Percentiles rank a stretch among this genome's conserved stretches.
These are phyloP conservation scores for Monosporascus cannonballus DNA, from an alignment of 2,329 filamentous ascomycete species.

Conservation along the genomic window DNA sequence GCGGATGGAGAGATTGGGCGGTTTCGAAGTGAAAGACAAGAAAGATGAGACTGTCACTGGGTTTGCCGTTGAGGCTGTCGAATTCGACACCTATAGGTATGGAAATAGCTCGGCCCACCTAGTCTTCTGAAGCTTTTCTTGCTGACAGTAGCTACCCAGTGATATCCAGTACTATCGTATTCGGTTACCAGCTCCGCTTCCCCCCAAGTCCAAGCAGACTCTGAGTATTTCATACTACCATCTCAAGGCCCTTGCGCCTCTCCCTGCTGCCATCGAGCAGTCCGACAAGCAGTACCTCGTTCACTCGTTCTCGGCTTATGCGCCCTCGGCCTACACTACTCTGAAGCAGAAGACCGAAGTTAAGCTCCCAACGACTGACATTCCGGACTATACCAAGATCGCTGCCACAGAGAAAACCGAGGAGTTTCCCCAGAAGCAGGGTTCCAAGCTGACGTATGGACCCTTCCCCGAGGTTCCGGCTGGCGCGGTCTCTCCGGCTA, in stretches of 20 bases:
- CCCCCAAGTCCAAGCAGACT: slow-evolving; percentile 72
- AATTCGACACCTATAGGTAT: slow-evolving; percentile 55
- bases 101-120: slow-evolving; percentile 14
- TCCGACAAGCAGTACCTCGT: slow-evolving; percentile 79
- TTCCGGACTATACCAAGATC: slow-evolving; percentile 81
- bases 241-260: slow-evolving; percentile 70
- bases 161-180: slow-evolving; percentile 79
- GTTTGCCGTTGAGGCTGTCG: slow-evolving; percentile 65
- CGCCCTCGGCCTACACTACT: slow-evolving; percentile 76
- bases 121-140: background rate
- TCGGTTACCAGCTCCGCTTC: slow-evolving; percentile 68
- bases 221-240: slow-evolving; percentile 81
- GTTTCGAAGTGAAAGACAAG: slow-evolving; percentile 87
- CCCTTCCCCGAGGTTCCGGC: slow-evolving; percentile 80
- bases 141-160: slow-evolving; percentile 36
- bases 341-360: slow-evolving; percentile 95
- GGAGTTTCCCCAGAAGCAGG: slow-evolving; percentile 70
- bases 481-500: slow-evolving; percentile 64
- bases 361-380: slow-evolving; percentile 71
- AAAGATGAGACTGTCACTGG: slow-evolving; percentile 63
- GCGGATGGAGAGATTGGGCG: slow-evolving; percentile 71
- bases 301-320: slow-evolving; percentile 82
- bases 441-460: slow-evolving; percentile 81
- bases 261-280: slow-evolving; percentile 79
- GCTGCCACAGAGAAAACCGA: slow-evolving; percentile 55